Conservation (phyloP, 495 filamentous ascomycete genomes). For the Podospora anserina region DNA sequence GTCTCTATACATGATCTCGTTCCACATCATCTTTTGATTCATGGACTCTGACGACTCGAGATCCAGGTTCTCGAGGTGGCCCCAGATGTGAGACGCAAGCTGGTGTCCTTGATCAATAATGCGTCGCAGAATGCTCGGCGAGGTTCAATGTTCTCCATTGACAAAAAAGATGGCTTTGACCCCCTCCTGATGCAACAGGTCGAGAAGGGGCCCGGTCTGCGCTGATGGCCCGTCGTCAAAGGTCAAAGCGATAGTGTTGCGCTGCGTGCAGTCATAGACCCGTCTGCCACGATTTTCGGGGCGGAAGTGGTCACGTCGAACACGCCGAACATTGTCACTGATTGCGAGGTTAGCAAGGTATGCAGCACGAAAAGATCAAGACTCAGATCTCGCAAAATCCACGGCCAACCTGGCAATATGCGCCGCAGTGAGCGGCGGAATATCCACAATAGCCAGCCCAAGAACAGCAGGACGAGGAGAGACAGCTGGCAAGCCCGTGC, state of each 20-base stretch:
- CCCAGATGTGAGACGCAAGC: slow-evolving; percentile 29
- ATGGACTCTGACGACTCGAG: slow-evolving; percentile 8
- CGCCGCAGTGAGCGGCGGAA: neutral
- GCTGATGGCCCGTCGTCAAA: neutral
- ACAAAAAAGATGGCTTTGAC: neutral
- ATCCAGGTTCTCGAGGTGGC: slow-evolving; percentile 30
- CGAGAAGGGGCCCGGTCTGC: neutral
- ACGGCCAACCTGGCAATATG: neutral
- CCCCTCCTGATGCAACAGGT: neutral
- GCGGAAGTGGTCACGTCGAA: neutral
- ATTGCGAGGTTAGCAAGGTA: neutral
- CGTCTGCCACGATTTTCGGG: neutral
- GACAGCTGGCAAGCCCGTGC: neutral
- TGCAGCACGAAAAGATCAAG: neutral
- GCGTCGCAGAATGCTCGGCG: slow-evolving; percentile 2
- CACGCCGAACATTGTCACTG: neutral
- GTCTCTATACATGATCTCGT: slow-evolving; percentile 23
- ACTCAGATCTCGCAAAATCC: neutral
- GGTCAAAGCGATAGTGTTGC: neutral
- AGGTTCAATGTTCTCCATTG: neutral
- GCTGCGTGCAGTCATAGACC: neutral
- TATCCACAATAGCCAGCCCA: neutral
- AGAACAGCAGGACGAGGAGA: neutral
- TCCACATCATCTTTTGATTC: slow-evolving; percentile 24
- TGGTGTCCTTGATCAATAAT: slow-evolving; percentile 23